Percentiles rank a stretch among this genome's conserved stretches.
These are phyloP conservation scores for Plasmodium gallinaceum DNA, from an alignment of 169 alveolate genomes.

Conservation along the genomic window DNA sequence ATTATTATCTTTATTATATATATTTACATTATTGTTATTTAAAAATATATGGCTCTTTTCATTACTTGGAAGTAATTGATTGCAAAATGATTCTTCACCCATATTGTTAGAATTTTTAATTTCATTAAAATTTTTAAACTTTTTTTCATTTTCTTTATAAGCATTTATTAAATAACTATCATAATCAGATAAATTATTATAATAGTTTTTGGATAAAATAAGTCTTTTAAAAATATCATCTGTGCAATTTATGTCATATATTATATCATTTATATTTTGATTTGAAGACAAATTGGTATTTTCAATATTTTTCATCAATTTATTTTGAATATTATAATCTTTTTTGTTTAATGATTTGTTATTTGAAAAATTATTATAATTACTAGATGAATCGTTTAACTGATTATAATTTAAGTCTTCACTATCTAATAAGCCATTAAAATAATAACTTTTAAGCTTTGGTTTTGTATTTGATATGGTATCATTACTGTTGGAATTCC, in stretches of 20 bases:
- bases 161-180: conserved; percentile 6
- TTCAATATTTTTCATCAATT: conserved; percentile 2
- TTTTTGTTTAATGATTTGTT: neutral
- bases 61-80: conserved; percentile 12
- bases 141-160: conserved; percentile 5
- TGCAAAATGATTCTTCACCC: neutral
- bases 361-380: neutral
- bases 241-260: conserved; percentile 33
- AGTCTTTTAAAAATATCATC: conserved; percentile 34
- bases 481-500: neutral
- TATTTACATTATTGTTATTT: neutral
- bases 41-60: neutral
- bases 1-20: conserved; percentile 3
- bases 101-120: neutral
- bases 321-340: neutral
- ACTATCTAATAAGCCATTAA: neutral
- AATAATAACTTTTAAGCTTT: neutral
- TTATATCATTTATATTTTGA: conserved; percentile 10
- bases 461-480: conserved; percentile 1
- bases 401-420: neutral
- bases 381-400: neutral
- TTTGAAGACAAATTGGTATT: conserved; percentile 20
- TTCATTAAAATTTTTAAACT: neutral
- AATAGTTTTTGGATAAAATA: conserved; percentile 21
- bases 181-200: conserved; percentile 27